Base-by-base conservation (phyloP, 1,139 yeast genomes). In the Pichia sp. region DNA sequence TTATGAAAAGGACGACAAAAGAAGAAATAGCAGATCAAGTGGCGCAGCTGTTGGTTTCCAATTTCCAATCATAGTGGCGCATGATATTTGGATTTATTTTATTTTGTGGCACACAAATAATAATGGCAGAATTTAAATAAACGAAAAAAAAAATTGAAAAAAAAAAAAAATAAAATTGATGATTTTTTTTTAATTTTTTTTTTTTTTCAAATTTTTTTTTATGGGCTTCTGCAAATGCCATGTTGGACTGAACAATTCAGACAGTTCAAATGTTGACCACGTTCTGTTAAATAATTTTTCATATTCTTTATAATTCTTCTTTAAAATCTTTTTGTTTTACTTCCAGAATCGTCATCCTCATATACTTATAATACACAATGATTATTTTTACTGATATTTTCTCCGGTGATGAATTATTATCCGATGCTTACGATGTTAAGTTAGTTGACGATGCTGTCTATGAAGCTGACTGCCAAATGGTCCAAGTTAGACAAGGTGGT, bases 391-490 rank as follows among this genome's bases (percentile, higher is more conserved):
- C 72, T 69, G 98, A 92, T 77, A 74, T 89, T 71, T 70, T 92
- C 73, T 83, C 97, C 61, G 87, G 85, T 67, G 98, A 92, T 79
- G 98, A 92, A 79, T 79, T 92, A 72, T 78, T 90, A 74, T 92
- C 98, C 62, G 97, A 90, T 70, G 97, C 97, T 66, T 94, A 89
- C 81, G 95, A 86, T 73, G 69, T 80, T 70, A 84, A 76, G 69
- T 75, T 74, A 70, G 96, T 92, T 60, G 96, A 86, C 66, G 87
- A 79, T 59, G 97, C 79, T 65, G 87, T 90, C 72, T 87, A 79
- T 80, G 99, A 92, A 79, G 98, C 95, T 60, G 88, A 92, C 82
- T 88, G 97, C 76, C 76, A 80, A 67, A 83, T 88, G 92, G 82
- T 92, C 74, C 83, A 76, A 66, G 86, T 90, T 65, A 83, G 79